Conservation (phyloP, 805 yeast species). For the Teunomyces kruisii region DNA sequence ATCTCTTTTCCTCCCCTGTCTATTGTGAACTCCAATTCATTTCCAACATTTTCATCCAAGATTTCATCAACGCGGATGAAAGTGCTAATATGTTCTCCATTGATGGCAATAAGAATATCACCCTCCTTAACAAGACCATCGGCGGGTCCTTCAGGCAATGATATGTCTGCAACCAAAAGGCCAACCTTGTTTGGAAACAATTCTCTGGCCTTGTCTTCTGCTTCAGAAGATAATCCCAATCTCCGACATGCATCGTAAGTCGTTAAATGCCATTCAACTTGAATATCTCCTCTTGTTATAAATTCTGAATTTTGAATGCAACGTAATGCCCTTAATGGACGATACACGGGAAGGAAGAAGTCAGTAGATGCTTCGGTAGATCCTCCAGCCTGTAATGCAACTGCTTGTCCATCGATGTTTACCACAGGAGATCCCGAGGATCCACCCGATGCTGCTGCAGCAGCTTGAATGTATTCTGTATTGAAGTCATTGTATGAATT, state of each 20-base stretch:
- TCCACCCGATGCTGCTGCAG: constrained; percentile 95
- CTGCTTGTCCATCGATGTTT: constrained; percentile 79
- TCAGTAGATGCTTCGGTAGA: constrained; percentile 89
- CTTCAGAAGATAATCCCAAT: constrained; percentile 73
- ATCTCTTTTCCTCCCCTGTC: constrained; percentile 71
- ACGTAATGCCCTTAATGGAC: constrained; percentile 77
- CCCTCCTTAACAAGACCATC: constrained; percentile 75
- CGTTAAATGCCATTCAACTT: constrained; percentile 81
- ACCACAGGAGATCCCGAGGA: constrained; percentile 97
- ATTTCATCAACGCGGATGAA: constrained; percentile 83
- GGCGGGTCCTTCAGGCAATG: constrained; percentile 85
- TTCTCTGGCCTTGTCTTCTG: constrained; percentile 68
- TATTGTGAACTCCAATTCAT: constrained; percentile 44
- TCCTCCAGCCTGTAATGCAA: constrained; percentile 95
- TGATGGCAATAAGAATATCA: constrained; percentile 74
- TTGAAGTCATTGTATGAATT: constrained; percentile 89
- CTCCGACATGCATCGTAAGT: constrained; percentile 92
- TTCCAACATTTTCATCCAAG: constrained; percentile 68
- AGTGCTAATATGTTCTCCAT: constrained; percentile 61
- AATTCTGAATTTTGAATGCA: constrained; percentile 62
- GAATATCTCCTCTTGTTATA: constrained; percentile 87
- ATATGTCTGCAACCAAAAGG: constrained; percentile 75
- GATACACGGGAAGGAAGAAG: constrained; percentile 81
- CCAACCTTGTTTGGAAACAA: constrained; percentile 76
- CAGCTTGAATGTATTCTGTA: constrained; percentile 93